Base-by-base conservation (phyloP, 371 early-diverging fungal species). In the Lichtheimia corymbifera region DNA sequence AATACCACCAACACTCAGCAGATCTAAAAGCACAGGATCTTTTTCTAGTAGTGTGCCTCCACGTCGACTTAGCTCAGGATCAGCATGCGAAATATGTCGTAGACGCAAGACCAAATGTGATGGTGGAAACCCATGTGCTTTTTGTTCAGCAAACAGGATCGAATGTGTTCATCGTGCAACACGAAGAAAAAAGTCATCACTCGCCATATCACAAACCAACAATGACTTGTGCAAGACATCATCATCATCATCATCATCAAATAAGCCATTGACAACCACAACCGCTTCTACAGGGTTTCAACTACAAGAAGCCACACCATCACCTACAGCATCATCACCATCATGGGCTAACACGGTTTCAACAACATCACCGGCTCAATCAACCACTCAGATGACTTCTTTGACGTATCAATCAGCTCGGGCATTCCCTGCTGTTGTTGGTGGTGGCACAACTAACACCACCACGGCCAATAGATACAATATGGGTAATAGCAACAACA, bases 51-150 rank as follows among this genome's bases (percentile, higher is more conserved):
- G 25, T 25, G 43, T 51, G 4, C 7, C 62, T 4, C 72, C 80
- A 5, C 74, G 81, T 53, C 68, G 81, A 7, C 50, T 80, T 20
- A 76, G 74, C 50, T 76, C 76, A 50, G 81, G 81, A 22, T 76
- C 76, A 44, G 81, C 81, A 24, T 80, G 81, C 55, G 81, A 80
- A 66, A 72, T 76, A 6, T 80, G 81, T 53, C 71, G 81, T 41
- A 64, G 76, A 65, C 70, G 81, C 24, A 80, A 80, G 59, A 80
- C 81, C 6, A 80, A 80, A 56, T 80, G 81, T 62, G 81, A 80
- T 66, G 81, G 81, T 18, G 66, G 71, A 2, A 65, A 62, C 53
- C 81, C 81, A 25, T 80, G 81, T 61, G 64, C 67, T 2, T 80
- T 72, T 45, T 80, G 81, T 68, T 68, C 76, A 1, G 65, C 69